Percentiles rank a stretch among this genome's conserved stretches.
Evolutionary conservation across 805 yeast species (phyloP).

Genomic region (Metschnikowia continentalis): DNA sequence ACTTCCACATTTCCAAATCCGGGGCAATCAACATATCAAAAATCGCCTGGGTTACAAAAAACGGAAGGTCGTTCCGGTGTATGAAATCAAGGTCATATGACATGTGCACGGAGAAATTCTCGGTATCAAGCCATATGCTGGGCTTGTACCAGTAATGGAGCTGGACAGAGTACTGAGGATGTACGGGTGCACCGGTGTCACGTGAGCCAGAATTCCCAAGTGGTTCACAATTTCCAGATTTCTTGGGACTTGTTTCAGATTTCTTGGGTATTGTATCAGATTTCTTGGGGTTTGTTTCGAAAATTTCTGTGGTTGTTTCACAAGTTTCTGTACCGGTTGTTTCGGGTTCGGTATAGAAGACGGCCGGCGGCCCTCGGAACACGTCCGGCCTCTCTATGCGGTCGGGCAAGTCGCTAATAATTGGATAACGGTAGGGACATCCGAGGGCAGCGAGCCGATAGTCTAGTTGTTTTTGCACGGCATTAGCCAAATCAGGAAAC

Average conservation of each 20-base stretch:
- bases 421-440: slow-evolving; percentile 10
- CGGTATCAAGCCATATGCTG: slow-evolving; percentile 42
- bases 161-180: slow-evolving; percentile 20
- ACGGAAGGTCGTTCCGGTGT: slow-evolving; percentile 59
- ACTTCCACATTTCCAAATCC: slow-evolving; percentile 18
- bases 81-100: slow-evolving; percentile 42
- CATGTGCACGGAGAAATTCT: slow-evolving; percentile 31
- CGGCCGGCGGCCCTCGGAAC: neutral
- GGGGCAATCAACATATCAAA: slow-evolving; percentile 28
- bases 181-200: neutral
- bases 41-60: slow-evolving; percentile 47
- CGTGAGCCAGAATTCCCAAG: too few species aligned
- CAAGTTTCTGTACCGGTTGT: too few species aligned
- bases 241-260: neutral
- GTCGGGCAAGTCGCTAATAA: slow-evolving; percentile 13
- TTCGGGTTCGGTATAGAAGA: neutral
- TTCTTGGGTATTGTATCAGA: neutral
- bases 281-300: too few species aligned
- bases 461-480: slow-evolving; percentile 35
- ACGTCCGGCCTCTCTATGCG: slow-evolving; percentile 5
- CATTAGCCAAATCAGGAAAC: slow-evolving; percentile 66
- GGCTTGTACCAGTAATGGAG: slow-evolving; percentile 39
- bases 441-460: slow-evolving; percentile 6
- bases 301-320: too few species aligned
- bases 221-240: too few species aligned